Percentiles rank a stretch among this genome's conserved stretches.
These are phyloP conservation scores for Hypericum androsaemum DNA, from an alignment of 345 rosid species.

Conservation along the genomic window DNA sequence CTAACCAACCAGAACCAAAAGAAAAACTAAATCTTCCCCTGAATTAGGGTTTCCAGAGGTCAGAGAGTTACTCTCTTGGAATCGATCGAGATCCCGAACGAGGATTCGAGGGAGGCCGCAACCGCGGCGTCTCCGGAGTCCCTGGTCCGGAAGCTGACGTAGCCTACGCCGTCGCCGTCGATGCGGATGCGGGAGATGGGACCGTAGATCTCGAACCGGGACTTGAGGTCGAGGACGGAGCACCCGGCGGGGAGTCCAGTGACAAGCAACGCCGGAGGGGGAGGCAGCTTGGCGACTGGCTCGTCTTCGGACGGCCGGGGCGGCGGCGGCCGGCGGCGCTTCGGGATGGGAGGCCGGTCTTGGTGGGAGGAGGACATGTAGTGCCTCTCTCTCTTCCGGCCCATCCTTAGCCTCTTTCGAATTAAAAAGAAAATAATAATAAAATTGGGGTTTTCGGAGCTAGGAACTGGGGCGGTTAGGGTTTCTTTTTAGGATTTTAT, in stretches of 20 bases:
- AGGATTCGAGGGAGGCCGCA: constrained; percentile 52
- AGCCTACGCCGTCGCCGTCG: constrained; percentile 52
- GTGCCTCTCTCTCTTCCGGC: constrained; percentile 53
- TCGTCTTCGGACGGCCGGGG: constrained; percentile 21
- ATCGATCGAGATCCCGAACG: constrained; percentile 54
- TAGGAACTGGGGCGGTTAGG: too few relatives aligned
- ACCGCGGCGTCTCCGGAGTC: constrained; percentile 79
- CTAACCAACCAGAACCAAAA: not conserved
- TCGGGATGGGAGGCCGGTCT: constrained; percentile 26
- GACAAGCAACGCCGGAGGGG: constrained; percentile 58
- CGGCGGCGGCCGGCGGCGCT: constrained; percentile 30
- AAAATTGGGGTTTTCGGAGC: too few relatives aligned
- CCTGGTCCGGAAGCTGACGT: constrained; percentile 46
- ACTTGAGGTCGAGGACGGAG: constrained; percentile 86
- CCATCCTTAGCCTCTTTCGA: constrained; percentile 18
- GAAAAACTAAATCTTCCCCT: not conserved
- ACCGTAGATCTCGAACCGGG: constrained; percentile 91
- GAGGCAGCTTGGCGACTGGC: constrained; percentile 30
- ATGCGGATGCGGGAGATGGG: constrained; percentile 75
- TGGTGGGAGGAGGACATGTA: constrained; percentile 28
- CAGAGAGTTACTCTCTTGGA: constrained; percentile 33
- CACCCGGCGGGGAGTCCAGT: constrained; percentile 47
- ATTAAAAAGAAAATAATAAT: too few relatives aligned
- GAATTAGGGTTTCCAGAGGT: not conserved
- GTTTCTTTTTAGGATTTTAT: too few relatives aligned